A percentile compares a stretch with the other conserved stretches of the same genome.
Conservation (phyloP, 2,329 filamentous ascomycete genomes). For the Cephalotrichum gorgonifer region DNA sequence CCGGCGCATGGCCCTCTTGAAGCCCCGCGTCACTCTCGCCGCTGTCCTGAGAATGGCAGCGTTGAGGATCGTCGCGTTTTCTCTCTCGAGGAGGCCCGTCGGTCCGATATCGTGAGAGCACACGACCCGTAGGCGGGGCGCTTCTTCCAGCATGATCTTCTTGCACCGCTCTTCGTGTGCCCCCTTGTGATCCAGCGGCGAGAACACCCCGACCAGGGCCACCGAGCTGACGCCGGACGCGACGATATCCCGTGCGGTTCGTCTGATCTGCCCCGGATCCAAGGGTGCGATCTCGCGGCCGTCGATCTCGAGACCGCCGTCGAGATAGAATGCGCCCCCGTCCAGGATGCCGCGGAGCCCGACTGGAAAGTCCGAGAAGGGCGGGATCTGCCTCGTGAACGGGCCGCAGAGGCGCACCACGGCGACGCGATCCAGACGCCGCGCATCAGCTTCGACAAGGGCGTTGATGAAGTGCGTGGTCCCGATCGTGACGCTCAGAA, state of each 20-base stretch:
- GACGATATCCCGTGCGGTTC: slow-evolving; percentile 25
- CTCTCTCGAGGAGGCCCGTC: slow-evolving; percentile 46
- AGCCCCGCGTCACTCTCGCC: slow-evolving; percentile 42
- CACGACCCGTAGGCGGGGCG: slow-evolving; percentile 29
- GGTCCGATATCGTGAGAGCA: slow-evolving; percentile 41
- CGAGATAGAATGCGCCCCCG: slow-evolving; percentile 31
- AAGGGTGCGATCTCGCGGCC: slow-evolving; percentile 33
- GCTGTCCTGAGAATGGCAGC: slow-evolving; percentile 50
- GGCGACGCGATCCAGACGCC: slow-evolving; percentile 38
- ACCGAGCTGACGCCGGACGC: slow-evolving; percentile 32
- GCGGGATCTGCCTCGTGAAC: slow-evolving; percentile 38
- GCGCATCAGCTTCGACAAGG: slow-evolving; percentile 40
- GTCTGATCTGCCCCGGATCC: slow-evolving; percentile 26
- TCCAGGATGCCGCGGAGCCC: slow-evolving; percentile 35
- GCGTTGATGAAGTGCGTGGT: slow-evolving; percentile 51
- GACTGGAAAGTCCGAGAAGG: slow-evolving; percentile 41
- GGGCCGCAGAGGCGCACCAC: slow-evolving; percentile 41
- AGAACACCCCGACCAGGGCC: slow-evolving; percentile 39
- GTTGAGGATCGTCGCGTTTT: slow-evolving; percentile 56
- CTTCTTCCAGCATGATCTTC: slow-evolving; percentile 17
- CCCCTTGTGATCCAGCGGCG: slow-evolving; percentile 37
- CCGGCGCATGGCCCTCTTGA: slow-evolving; percentile 32
- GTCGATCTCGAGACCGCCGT: slow-evolving; percentile 42
- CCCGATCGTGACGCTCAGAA: slow-evolving; percentile 41
- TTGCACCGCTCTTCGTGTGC: slow-evolving; percentile 37